These are phyloP conservation scores for Floccularia luteovirens DNA, from an alignment of 768 basidiomycete genomes.

Conservation along the genomic window DNA sequence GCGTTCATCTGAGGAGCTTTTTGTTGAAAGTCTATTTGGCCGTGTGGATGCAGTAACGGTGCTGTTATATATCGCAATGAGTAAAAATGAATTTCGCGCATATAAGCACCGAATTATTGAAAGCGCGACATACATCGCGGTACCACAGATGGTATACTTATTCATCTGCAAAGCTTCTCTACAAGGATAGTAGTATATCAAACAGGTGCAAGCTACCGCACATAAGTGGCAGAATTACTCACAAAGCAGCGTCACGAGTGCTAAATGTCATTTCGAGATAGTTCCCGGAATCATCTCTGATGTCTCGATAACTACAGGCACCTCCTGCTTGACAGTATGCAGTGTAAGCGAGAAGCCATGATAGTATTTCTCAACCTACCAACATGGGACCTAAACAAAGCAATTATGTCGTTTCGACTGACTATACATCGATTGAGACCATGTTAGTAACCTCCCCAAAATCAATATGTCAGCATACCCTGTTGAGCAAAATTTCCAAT, in stretches of 20 bases:
- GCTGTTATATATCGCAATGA: constrained; percentile 16
- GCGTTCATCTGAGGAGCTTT: constrained; percentile 39
- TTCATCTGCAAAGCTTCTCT: constrained; percentile 68
- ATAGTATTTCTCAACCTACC: constrained; percentile 23
- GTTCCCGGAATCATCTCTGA: constrained; percentile 26
- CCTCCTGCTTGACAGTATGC: constrained; percentile 32
- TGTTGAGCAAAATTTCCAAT: constrained; percentile 39
- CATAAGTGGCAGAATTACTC: constrained; percentile 10
- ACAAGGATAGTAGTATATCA: constrained; percentile 3
- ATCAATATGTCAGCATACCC: constrained; percentile 16
- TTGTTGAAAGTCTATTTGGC: constrained; percentile 12
- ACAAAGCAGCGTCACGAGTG: constrained; percentile 48
- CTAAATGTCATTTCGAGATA: constrained; percentile 47
- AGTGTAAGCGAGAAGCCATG: background rate
- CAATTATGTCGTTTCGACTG: constrained; percentile 36
- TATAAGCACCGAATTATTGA: constrained; percentile 9
- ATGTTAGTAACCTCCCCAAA: background rate
- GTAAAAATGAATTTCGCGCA: constrained; percentile 2
- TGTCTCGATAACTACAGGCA: constrained; percentile 37
- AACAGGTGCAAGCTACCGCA: no score
- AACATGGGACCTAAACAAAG: constrained; percentile 50
- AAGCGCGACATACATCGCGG: constrained; percentile 39
- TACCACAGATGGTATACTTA: constrained; percentile 48
- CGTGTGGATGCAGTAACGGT: constrained; percentile 25
- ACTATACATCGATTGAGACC: constrained; percentile 5